Conservation (phyloP, 2,329 filamentous ascomycete genomes). For the Xylaria sp. region DNA sequence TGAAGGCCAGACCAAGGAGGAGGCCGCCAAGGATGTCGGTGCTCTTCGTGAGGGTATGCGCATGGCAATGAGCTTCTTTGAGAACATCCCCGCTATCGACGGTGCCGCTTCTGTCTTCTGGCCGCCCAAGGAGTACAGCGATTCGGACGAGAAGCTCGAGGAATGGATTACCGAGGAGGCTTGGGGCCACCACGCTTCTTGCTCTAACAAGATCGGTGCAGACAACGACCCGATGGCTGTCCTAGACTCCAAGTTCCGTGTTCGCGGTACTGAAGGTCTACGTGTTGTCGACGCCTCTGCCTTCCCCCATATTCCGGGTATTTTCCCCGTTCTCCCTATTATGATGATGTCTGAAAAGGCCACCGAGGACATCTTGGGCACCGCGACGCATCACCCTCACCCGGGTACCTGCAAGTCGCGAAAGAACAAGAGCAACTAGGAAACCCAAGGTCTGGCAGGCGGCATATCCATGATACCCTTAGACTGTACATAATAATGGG, state of each 20-base stretch:
- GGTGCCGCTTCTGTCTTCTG: constrained; percentile 48
- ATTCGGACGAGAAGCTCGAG: constrained; percentile 40
- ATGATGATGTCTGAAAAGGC: constrained; percentile 48
- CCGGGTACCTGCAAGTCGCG: constrained; percentile 8
- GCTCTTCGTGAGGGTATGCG: constrained; percentile 67
- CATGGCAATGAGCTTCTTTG: constrained; percentile 60
- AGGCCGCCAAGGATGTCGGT: constrained; percentile 61
- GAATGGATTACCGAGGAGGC: constrained; percentile 46
- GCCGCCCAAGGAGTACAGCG: constrained; percentile 39
- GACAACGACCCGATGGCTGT: constrained; percentile 64
- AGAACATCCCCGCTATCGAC: constrained; percentile 56
- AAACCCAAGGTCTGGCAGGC: constrained; percentile 3
- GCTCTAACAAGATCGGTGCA: constrained; percentile 47
- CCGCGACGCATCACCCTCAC: neutral
- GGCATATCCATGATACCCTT: constrained; percentile 21
- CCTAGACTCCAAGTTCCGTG: constrained; percentile 62
- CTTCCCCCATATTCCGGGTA: constrained; percentile 61
- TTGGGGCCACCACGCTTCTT: constrained; percentile 48
- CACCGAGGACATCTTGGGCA: constrained; percentile 44
- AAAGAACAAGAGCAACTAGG: constrained; percentile 17
- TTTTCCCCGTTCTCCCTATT: constrained; percentile 46
- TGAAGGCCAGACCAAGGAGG: constrained; percentile 56
- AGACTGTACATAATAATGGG: constrained; percentile 34
- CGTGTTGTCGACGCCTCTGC: constrained; percentile 66
- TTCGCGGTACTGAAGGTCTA: constrained; percentile 61